Evolutionary conservation across 1,284 basidiomycete genomes (phyloP), one percentile per base, ranked within the genome.

Genomic region (Ceratobasidium sp.): DNA sequence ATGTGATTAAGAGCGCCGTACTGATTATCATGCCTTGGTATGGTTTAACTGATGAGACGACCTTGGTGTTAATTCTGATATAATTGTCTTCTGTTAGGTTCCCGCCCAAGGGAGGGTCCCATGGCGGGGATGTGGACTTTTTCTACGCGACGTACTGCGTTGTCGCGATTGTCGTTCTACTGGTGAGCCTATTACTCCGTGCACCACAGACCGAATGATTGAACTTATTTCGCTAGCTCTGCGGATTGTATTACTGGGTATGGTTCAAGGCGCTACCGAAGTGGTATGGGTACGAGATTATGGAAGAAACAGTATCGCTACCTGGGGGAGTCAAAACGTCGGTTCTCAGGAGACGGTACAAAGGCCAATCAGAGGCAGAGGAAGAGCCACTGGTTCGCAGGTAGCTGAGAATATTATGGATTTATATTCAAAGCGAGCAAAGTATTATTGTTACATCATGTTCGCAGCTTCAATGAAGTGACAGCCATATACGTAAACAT

Each of bases 1-100:
- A 78, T n/a, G 77, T 84, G 55, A 64, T 77, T 0, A 73, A 79
- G 70, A 76, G 77, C 20, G 74, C 82, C 15, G 82, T 81, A 73
- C 74, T 84, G 10, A 78, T 85, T 42, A 75, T 82, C 56, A 79
- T 84, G 72, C 83, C 83, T 5, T 84, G 81, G 81, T 77, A 53
- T 60, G 80, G 7, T 78, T 78, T 78, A 1, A 31, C 20, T 49
- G 40, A 31, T n/a, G 10, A n/a, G n/a, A n/a, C n/a, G n/a, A n/a
- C n/a, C n/a, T 12, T 20, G 38, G 15, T 7, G 3, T 6, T 4
- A 6, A 25, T n/a, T 20, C 4, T 52, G 58, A 34, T 68, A 40
- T 17, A 8, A 17, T 8, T 35, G 3, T 49, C 70, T 8, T 40
- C 38, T 8, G 34, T 5, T 56, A 76, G 79, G 79, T 73, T 80